These are phyloP conservation scores for Amauroascus verrucosus DNA, from an alignment of 2,329 filamentous ascomycete genomes.

Conservation along the genomic window DNA sequence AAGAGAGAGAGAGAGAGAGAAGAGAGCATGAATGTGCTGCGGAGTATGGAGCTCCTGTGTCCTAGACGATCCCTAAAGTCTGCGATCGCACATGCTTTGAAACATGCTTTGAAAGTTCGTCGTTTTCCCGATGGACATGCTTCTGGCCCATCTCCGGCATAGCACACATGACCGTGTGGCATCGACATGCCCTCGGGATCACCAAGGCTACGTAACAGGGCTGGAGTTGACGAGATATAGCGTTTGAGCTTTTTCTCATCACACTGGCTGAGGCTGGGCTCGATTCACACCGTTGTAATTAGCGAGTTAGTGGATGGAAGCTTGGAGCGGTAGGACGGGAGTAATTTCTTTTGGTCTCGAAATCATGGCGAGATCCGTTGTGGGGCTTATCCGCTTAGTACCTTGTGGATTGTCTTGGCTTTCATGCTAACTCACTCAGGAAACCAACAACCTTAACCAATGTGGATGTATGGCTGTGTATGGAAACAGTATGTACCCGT, in stretches of 20 bases:
- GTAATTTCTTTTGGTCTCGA: neutral
- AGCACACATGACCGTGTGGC: neutral
- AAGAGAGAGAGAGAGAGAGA: no score
- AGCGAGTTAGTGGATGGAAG: neutral
- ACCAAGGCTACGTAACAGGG: neutral
- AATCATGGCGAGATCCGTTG: constrained; percentile 8
- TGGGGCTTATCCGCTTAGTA: constrained; percentile 2
- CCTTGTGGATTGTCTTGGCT: constrained; percentile 2
- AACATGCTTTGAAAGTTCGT: neutral
- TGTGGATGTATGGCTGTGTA: neutral
- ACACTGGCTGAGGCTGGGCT: neutral
- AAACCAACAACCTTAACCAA: neutral
- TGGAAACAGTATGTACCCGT: neutral
- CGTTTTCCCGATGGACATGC: neutral
- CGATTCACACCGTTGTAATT: neutral
- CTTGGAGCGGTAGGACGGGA: neutral
- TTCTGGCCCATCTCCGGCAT: no score
- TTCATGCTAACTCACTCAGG: constrained; percentile 6
- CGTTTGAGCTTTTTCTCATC: neutral
- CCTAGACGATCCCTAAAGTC: neutral
- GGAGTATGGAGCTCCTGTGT: no score
- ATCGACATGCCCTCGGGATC: neutral
- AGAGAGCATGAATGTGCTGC: no score
- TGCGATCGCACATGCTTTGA: constrained; percentile 2
- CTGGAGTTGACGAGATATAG: neutral